These are phyloP conservation scores for Colletotrichum higginsianum DNA, from an alignment of 2,329 filamentous ascomycete genomes.

Conservation along the genomic window DNA sequence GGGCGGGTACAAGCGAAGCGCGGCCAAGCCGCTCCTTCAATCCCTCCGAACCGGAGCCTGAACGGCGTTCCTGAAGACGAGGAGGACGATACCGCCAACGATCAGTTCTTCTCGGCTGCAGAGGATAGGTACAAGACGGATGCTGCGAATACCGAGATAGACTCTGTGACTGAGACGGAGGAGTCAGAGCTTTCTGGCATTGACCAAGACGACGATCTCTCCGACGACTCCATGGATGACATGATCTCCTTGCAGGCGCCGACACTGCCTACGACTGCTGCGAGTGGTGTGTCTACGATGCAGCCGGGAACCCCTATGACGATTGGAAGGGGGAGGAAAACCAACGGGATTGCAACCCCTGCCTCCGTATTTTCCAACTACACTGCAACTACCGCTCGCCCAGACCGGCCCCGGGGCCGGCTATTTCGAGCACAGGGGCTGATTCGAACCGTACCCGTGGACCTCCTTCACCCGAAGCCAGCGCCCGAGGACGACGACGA, in stretches of 20 bases:
- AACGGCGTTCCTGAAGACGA: conserved; percentile 75
- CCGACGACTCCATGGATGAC: conserved; percentile 92
- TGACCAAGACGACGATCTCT: conserved; percentile 81
- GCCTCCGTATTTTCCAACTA: conserved; percentile 92
- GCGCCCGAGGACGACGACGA: conserved; percentile 85
- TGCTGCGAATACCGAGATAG: conserved; percentile 71
- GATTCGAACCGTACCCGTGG: conserved; percentile 78
- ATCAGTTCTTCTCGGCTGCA: conserved; percentile 92
- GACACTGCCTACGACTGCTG: conserved; percentile 81
- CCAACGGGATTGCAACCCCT: conserved; percentile 84
- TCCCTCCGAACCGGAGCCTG: conserved; percentile 65
- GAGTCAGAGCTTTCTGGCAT: conserved; percentile 72
- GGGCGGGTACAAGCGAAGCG: conserved; percentile 72
- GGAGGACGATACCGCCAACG: conserved; percentile 89
- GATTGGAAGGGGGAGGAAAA: conserved; percentile 73
- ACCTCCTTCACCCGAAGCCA: conserved; percentile 88
- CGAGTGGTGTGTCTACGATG: conserved; percentile 84
- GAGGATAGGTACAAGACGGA: conserved; percentile 80
- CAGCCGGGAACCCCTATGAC: conserved; percentile 87
- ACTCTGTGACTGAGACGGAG: conserved; percentile 73
- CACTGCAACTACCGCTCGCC: conserved; percentile 85
- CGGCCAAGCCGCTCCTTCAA: conserved; percentile 60
- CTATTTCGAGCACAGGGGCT: conserved; percentile 89
- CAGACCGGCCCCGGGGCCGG: conserved; percentile 79
- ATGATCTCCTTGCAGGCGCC: conserved; percentile 92